Evolutionary conservation across 2,329 filamentous ascomycete species (phyloP), one percentile per base, ranked within the genome.

Genomic region (Akanthomyces lecanii): DNA sequence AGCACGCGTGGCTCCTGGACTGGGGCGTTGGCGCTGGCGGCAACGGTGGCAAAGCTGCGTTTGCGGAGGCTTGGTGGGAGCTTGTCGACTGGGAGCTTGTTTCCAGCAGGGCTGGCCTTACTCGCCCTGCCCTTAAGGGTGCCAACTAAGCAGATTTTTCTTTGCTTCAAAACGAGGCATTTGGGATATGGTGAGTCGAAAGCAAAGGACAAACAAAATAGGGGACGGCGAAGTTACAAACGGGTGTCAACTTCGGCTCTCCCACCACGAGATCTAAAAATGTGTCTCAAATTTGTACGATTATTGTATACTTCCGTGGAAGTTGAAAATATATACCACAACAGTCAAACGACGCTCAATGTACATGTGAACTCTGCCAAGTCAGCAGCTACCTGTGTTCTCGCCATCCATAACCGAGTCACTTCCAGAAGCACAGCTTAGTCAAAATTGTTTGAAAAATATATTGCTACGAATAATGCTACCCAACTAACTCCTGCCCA

Each of bases 1-100:
- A 98, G 80, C 95, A 98, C 77, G 88, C 89, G 10, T 99, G 90
- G 86, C 78, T 98, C 74, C 84, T 85, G 62, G 92, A 98, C 75
- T 97, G 90, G 76, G 85, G 85, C 58, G 73, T 87, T 36, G 81
- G 81, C 11, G 74, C 71, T 1, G 74, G 74, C 47, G 89, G 89
- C 5, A 75, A 88, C 62, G 82, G 80, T 51, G 92, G 91, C 56
- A 99, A 97, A 85, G 80, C 81, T 60, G 77, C 80, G 59, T 99
- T 86, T 75, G 81, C 93, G 60, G 84, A 90, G 73, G 82, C 82
- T 48, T 98, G 94, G 94, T 99, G 95, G 95, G 78, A 91, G 57
- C 81, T 80, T 60, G 88, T 99, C 68, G 86, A 99, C 77, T 99
- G 95, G 95, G 78, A 87, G 56, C 81, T 83, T 65, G 93, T 97